Evolutionary conservation across 176 grass and related monocot species (phyloP), one percentile per base, ranked within the genome.

Genomic region (Leersia perrieri): DNA sequence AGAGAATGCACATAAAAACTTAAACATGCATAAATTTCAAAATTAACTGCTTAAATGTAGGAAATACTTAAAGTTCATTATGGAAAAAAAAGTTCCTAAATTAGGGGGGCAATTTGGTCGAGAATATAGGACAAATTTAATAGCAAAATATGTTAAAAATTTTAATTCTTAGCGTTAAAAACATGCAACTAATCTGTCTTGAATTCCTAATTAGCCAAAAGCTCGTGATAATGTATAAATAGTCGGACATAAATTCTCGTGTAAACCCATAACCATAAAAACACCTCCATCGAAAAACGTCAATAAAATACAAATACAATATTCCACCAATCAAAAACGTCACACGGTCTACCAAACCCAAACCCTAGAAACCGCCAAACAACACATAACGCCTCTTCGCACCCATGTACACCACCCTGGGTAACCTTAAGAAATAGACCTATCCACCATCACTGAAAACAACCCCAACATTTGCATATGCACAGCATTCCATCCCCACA

Each of bases 371-470:
- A 2, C 12, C 34, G 33, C n/a, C 1, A 29, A 61, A 2, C 11
- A 2, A 1, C 11, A 2, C 11, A 10, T 57, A 20, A 26, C 5
- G 0, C 13, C 18, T 55, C 5, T 0, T 1, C 7, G 0, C 8
- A 0, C 4, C 33, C 3, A 11, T 44, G 45, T 76, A 62, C 78
- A 10, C 36, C 16, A 29, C 12, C 16, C n/a, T 12, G 3, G 13
- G 79, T 72, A 65, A 12, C 5, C 71, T 16, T 75, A 83, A 71
- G 61, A 57, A n/a, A 10, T 77, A 26, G 13, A 12, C 22, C 1
- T 29, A 61, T 63, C 68, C 57, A 73, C 68, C 57, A 73, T 40
- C 57, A 49, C 33, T 32, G n/a, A 33, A 55, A 83, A 36, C 68
- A 83, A 66, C 70, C 80, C 38, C 68, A 83, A 66, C 70, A 70